A percentile compares a stretch with the other conserved stretches of the same genome.
These are phyloP conservation scores for Sparassis latifolia DNA, from an alignment of 1,284 basidiomycete genomes.

Conservation along the genomic window DNA sequence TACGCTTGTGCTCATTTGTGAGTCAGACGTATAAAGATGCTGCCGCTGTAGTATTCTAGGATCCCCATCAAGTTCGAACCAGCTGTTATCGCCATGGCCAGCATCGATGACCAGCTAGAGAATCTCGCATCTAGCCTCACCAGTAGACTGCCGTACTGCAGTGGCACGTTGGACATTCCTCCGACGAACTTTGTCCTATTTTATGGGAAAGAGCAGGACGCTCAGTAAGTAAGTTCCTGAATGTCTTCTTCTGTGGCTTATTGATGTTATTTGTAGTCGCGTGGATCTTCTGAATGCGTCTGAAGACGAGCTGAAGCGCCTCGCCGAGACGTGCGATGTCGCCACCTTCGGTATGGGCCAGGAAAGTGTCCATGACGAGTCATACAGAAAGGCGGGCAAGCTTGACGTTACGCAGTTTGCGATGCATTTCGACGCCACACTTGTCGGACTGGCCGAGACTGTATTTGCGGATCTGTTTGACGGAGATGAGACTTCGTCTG, in stretches of 20 bases:
- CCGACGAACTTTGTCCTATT: not conserved
- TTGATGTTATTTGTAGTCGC: not conserved
- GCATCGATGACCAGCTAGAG: too few species aligned
- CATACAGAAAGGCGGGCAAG: constrained; percentile 21
- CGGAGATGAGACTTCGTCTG: constrained; percentile 8
- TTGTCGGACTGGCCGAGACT: constrained; percentile 17
- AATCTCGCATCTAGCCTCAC: too few species aligned
- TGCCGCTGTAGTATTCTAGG: too few species aligned
- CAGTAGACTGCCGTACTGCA: not conserved
- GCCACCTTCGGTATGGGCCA: constrained; percentile 17
- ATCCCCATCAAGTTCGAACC: too few species aligned
- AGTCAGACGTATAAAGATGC: too few species aligned
- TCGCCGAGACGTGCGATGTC: constrained; percentile 14
- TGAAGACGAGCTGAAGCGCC: constrained; percentile 8
- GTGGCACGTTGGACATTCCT: not conserved
- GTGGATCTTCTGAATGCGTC: constrained; percentile 2
- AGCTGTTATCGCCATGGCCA: too few species aligned
- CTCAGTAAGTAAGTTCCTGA: not conserved
- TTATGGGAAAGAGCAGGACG: not conserved
- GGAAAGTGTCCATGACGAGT: constrained; percentile 18
- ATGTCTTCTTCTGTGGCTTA: not conserved
- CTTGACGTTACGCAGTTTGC: constrained; percentile 18
- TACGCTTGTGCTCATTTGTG: too few species aligned
- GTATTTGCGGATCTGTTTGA: constrained; percentile 19
- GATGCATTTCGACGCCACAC: constrained; percentile 21